Conservation (phyloP, 768 basidiomycete genomes). For the Panus rudis region DNA sequence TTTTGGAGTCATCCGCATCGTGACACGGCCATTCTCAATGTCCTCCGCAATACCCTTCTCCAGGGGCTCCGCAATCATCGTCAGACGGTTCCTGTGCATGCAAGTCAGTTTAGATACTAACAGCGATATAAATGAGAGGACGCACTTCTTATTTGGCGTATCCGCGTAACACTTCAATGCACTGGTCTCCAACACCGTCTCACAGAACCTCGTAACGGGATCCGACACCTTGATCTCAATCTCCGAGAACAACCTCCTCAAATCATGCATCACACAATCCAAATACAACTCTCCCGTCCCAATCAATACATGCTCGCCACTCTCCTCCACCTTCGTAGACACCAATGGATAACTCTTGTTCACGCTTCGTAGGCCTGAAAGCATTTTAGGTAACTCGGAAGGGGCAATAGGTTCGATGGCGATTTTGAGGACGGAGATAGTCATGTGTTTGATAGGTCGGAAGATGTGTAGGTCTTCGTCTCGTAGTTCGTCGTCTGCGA, state of each 20-base stretch:
- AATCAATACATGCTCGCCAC: slow-evolving; percentile 93
- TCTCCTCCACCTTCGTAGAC: slow-evolving; percentile 95
- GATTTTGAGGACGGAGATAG: slow-evolving; percentile 93
- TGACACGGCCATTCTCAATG: slow-evolving; percentile 87
- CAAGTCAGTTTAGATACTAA: slow-evolving; percentile 3
- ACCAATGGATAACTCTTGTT: slow-evolving; percentile 97
- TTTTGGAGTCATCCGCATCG: slow-evolving; percentile 92
- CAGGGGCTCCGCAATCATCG: slow-evolving; percentile 98
- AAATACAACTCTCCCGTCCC: slow-evolving; percentile 97
- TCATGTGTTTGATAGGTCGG: slow-evolving; percentile 93
- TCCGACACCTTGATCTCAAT: slow-evolving; percentile 99
- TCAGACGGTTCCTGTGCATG: slow-evolving; percentile 79
- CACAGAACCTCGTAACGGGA: slow-evolving; percentile 96
- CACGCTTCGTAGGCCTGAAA: slow-evolving; percentile 91
- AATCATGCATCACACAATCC: slow-evolving; percentile 95
- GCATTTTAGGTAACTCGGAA: slow-evolving; percentile 97
- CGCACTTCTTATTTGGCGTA: slow-evolving; percentile 97
- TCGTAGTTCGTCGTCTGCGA: slow-evolving; percentile 69
- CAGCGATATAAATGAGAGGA: slow-evolving; percentile 4
- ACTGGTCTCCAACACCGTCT: slow-evolving; percentile 96
- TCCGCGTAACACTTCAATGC: slow-evolving; percentile 99
- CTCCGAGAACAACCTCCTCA: slow-evolving; percentile 87
- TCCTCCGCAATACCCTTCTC: slow-evolving; percentile 96
- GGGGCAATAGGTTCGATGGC: slow-evolving; percentile 98
- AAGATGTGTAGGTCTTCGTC: slow-evolving; percentile 95